phyloP scores from a whole-genome alignment of 768 basidiomycete species.

The Peribolospora baueri region DNA sequence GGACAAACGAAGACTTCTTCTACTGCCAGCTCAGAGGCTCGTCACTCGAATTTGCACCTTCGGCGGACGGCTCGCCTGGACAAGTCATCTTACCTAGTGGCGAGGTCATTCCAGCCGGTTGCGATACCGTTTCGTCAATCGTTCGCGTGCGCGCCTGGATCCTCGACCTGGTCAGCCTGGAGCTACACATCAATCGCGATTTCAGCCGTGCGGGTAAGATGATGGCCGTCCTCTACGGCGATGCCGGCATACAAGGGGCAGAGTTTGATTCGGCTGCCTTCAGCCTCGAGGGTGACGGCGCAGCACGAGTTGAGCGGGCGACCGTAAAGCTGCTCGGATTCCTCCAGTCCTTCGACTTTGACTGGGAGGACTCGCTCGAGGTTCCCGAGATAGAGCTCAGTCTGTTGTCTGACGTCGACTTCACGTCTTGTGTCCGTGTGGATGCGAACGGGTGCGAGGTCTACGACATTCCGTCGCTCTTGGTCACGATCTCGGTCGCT shows the following conservation, averaged over 20 bases:
- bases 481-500: slow-evolving; percentile 41
- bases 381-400: slow-evolving; percentile 35
- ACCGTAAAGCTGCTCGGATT: slow-evolving; percentile 69
- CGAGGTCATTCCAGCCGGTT: slow-evolving; percentile 9
- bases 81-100: background rate
- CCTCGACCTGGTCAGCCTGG: slow-evolving; percentile 62
- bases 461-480: slow-evolving; percentile 46
- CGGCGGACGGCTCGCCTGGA: background rate
- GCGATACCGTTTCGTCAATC: slow-evolving; percentile 45
- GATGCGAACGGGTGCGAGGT: slow-evolving; percentile 56
- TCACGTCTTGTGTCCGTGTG: slow-evolving; percentile 41
- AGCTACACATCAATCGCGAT: slow-evolving; percentile 46
- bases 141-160: slow-evolving; percentile 61
- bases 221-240: slow-evolving; percentile 54
- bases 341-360: slow-evolving; percentile 60
- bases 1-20: slow-evolving; percentile 72
- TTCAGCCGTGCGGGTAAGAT: slow-evolving; percentile 32
- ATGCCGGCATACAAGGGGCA: slow-evolving; percentile 25
- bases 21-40: slow-evolving; percentile 37
- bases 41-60: background rate
- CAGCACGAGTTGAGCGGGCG: slow-evolving; percentile 36
- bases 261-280: slow-evolving; percentile 18
- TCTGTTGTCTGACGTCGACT: slow-evolving; percentile 34
- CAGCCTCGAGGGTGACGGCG: slow-evolving; percentile 30
- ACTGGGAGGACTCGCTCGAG: slow-evolving; percentile 60